phyloP scores from a whole-genome alignment of 1,139 yeast genomes.

The Fermentozyma sake region DNA sequence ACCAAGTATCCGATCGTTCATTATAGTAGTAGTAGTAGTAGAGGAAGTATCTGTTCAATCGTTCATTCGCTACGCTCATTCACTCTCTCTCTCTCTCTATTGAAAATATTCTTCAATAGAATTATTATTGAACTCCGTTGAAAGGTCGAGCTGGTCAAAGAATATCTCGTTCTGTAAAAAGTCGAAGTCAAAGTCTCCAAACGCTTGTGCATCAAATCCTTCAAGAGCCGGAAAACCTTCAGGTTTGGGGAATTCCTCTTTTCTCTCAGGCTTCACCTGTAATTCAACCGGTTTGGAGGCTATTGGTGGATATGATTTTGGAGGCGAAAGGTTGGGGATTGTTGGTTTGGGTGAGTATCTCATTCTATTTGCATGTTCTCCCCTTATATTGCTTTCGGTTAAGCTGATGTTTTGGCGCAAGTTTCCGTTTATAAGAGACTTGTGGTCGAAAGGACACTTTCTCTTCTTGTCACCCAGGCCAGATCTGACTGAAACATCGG shows the following conservation, averaged over 20 bases:
- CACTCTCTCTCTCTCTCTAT: too few relatives aligned
- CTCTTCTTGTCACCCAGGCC: constrained; percentile 10
- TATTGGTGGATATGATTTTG: too few relatives aligned
- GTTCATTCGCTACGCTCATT: too few relatives aligned
- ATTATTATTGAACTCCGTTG: constrained; percentile 8
- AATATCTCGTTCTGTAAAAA: constrained; percentile 27
- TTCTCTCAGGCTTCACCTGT: constrained; percentile 2
- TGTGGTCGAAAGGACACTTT: constrained; percentile 34
- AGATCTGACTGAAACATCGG: constrained; percentile 1
- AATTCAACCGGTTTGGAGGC: too few relatives aligned
- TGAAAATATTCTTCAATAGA: constrained; percentile 1
- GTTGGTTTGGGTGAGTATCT: constrained; percentile 1
- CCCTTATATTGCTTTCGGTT: constrained; percentile 29
- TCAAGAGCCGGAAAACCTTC: constrained; percentile 2
- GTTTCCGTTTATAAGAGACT: too few relatives aligned
- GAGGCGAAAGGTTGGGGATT: constrained; percentile 2
- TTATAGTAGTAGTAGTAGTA: too few relatives aligned
- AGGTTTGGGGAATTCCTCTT: constrained; percentile 2
- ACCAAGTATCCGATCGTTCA: too few relatives aligned
- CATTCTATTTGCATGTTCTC: constrained; percentile 7
- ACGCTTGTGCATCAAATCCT: constrained; percentile 8
- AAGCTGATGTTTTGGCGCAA: too few relatives aligned
- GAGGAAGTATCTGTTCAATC: too few relatives aligned
- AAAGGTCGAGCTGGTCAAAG: constrained; percentile 15
- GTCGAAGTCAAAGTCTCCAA: constrained; percentile 29